Evolutionary conservation across 176 grass and related monocot genomes (phyloP), one percentile per base, ranked within the genome.

Genomic region (Avena sativa): DNA sequence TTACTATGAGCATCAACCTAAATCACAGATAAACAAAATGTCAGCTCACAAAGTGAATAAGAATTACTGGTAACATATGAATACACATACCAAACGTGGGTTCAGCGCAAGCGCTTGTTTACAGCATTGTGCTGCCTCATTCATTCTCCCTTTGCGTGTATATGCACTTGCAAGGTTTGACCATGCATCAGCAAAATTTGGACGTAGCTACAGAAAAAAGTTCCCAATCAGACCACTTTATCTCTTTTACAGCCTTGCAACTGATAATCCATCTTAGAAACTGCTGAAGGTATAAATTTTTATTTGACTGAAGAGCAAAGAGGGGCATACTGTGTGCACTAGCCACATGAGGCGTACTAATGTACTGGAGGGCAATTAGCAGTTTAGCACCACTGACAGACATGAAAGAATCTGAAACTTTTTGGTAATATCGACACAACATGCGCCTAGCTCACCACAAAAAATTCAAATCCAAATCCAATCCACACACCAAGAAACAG

Each of bases 1-100:
- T 99, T 99, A 62, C 94, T 96, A 83, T 99, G 97, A 14, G 97
- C 97, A 87, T 99, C 97, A 90, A 96, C 97, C 97, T 99, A 93
- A 81, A 76, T 79, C 38, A 92, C 12, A 53, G 21, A 28, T 80
- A 40, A 86, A 50, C 26, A 51, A 55, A 81, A 66, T 71, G 89
- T 88, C 77, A 91, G 67, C 50, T 71, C 73, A 86, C 12, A 40
- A 60, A 59, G 51, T 36, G 9, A 77, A 56, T 17, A 64, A 63
- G 78, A 48, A 80, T 64, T 47, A 80, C 58, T 60, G 76, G 32
- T 60, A 79, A 59, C 55, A 21, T 43, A 64, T 13, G 32, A 60
- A 60, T 59, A 43, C 9, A 79, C 52, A 43, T 79, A 96, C 94
- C 91, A 96, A 90, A 72, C 69, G 69, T 64, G 93, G 94, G 79